A percentile compares a stretch with the other conserved stretches of the same genome.
These are phyloP conservation scores for Suillus plorans DNA, from an alignment of 768 basidiomycete species.

Conservation along the genomic window DNA sequence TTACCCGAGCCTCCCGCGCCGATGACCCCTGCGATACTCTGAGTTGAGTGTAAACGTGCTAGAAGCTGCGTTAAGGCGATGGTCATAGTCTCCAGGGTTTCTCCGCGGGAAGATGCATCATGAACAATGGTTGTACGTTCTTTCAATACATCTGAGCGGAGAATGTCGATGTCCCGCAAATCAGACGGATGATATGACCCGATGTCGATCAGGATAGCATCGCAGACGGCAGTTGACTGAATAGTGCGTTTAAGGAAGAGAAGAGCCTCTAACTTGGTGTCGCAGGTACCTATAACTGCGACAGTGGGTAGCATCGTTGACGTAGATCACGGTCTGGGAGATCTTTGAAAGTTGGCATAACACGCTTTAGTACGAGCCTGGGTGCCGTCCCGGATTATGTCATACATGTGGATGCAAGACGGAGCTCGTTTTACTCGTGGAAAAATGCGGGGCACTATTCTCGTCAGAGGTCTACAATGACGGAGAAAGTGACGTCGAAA, in stretches of 20 bases:
- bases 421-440: not conserved
- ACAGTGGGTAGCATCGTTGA: constrained; percentile 15
- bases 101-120: constrained; percentile 11
- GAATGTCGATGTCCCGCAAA: constrained; percentile 20
- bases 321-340: not conserved
- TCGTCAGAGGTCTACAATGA: constrained; percentile 1
- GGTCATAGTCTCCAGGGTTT: constrained; percentile 18
- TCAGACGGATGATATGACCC: constrained; percentile 19
- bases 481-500: constrained; percentile 13
- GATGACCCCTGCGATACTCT: constrained; percentile 21
- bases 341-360: not conserved
- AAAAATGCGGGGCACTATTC: not conserved
- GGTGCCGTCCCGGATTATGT: constrained; percentile 16
- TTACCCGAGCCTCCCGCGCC: constrained; percentile 26
- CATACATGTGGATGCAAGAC: constrained; percentile 11
- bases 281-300: constrained; percentile 29
- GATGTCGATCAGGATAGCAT: constrained; percentile 28
- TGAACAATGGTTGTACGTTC: not conserved
- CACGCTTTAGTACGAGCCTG: not conserved
- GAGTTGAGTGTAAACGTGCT: constrained; percentile 10
- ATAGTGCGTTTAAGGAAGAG: constrained; percentile 21
- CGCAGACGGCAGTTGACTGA: constrained; percentile 13
- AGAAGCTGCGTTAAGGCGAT: constrained; percentile 19
- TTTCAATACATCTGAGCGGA: constrained; percentile 19
- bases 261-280: constrained; percentile 26